A percentile compares a stretch with the other conserved stretches of the same genome.
Evolutionary conservation across 2,329 filamentous ascomycete species (phyloP).

Genomic region (Blastomyces percursus): DNA sequence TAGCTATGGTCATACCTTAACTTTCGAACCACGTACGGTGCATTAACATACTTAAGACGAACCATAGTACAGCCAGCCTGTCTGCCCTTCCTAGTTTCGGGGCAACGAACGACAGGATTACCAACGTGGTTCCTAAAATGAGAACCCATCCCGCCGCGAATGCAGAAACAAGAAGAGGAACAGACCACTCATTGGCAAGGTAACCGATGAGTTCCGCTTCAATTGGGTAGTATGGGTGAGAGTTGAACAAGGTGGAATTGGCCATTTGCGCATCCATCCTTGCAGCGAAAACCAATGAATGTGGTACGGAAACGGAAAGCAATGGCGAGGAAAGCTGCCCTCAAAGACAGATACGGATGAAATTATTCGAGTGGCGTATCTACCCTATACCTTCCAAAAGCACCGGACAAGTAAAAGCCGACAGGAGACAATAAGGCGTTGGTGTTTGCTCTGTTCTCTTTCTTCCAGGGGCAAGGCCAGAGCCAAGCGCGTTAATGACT

Average conservation of each 20-base stretch:
- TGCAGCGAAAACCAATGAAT: background rate
- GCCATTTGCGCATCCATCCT: slow-evolving; percentile 8
- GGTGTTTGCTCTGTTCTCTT: background rate
- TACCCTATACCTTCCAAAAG: background rate
- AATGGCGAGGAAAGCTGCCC: background rate
- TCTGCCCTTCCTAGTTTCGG: slow-evolving; percentile 46
- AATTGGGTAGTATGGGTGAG: slow-evolving; percentile 64
- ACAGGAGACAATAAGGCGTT: background rate
- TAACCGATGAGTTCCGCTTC: slow-evolving; percentile 53
- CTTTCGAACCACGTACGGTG: background rate
- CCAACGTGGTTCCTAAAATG: slow-evolving; percentile 48
- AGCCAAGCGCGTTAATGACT: background rate
- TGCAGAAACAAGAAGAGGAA: slow-evolving; percentile 47
- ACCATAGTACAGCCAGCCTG: slow-evolving; percentile 58
- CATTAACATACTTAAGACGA: slow-evolving; percentile 53
- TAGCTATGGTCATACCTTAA: background rate
- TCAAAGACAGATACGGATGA: background rate
- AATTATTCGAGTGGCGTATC: background rate
- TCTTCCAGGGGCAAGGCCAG: background rate
- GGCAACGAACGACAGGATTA: slow-evolving; percentile 42
- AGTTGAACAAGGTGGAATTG: slow-evolving; percentile 8
- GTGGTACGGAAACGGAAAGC: background rate
- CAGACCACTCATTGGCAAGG: slow-evolving; percentile 53
- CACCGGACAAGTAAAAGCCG: background rate
- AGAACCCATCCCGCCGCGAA: slow-evolving; percentile 48